These are phyloP conservation scores for Candida ficus DNA, from an alignment of 805 yeast species.

Conservation along the genomic window DNA sequence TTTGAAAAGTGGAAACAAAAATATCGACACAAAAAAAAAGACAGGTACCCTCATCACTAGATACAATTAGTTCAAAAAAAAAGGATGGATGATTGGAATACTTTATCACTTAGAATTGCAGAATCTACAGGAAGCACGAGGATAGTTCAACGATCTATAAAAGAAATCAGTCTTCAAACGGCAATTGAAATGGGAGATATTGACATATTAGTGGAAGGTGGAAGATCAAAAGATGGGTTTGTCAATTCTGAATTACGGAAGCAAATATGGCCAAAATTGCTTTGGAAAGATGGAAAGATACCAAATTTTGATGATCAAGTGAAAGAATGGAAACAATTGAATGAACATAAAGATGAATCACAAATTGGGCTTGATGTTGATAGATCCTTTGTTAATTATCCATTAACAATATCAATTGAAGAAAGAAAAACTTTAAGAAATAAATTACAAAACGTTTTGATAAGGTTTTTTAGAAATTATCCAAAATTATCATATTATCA, in stretches of 20 bases:
- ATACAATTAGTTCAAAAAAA: too few relatives aligned
- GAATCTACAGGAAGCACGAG: conserved; percentile 4
- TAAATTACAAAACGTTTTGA: conserved; percentile 34
- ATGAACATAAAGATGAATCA: conserved; percentile 59
- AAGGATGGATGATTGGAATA: conserved; percentile 35
- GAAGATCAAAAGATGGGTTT: conserved; percentile 44
- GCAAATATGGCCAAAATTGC: conserved; percentile 44
- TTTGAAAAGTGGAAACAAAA: too few relatives aligned
- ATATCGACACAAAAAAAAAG: too few relatives aligned
- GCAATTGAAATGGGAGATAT: conserved; percentile 30
- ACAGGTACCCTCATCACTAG: too few relatives aligned
- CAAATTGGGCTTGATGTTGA: conserved; percentile 78
- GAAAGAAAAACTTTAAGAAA: conserved; percentile 20
- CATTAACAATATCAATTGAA: conserved; percentile 19
- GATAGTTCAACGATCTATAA: conserved; percentile 5
- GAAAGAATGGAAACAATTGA: conserved; percentile 1
- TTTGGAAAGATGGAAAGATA: conserved; percentile 26
- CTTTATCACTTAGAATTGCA: conserved; percentile 40
- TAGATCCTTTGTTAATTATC: conserved; percentile 54
- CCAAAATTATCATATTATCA: conserved; percentile 77
- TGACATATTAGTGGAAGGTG: conserved; percentile 28
- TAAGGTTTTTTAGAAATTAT: conserved; percentile 50
- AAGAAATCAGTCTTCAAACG: conserved; percentile 31
- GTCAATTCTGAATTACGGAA: conserved; percentile 36
- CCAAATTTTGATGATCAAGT: too few relatives aligned